Evolutionary conservation across 192 early-diverging fungal genomes (phyloP), one percentile per base, ranked within the genome.

Genomic region (Dispira parvispora): DNA sequence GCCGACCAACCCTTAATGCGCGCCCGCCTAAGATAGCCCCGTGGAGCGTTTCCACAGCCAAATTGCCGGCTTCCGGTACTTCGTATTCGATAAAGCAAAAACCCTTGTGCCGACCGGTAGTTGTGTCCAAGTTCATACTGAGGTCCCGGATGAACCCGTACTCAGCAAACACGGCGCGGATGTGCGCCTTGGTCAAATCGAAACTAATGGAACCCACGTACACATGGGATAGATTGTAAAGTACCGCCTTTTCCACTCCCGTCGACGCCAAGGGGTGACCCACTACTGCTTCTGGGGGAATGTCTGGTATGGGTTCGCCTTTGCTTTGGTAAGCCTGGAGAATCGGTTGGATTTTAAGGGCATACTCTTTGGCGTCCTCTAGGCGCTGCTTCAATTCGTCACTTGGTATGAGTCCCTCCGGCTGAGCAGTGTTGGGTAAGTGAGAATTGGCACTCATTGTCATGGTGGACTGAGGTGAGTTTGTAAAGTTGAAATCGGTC

Each of bases 11-110:
- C 70, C 84, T 84, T 61, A 94, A 73, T 62, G 75, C 62, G 69
- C 88, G 74, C 38, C 89, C 90, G 44, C 87, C 89, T 45, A 95
- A 74, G 53, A 89, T 82, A 16, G 80, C 73, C n/a, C 88, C 87
- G 63, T 91, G 82, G 82, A 92, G 84, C 21, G 67, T 66, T 27
- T 90, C 83, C 43, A 92, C 71, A 3, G 90, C 92, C 69, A 95
- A 62, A 46, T 82, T 72, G 0, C 87, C 88, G 10, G 90, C 86
- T 69, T 95, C 92, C 0, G 89, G 89, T 26, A 86, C 79, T 46
- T 91, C 85, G 64, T 81, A 95, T 71, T 92, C 89, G 13, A 95
- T 80, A 70, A 95, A 95, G 66, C 89, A 90, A 68, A 85, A 95
- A 9, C 76, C 76, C 66, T 90, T 89, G 77, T 94, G 91, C 61